A percentile compares a stretch with the other conserved stretches of the same genome.
Conservation (phyloP, 2,329 filamentous ascomycete genomes). For the Colletotrichum brevisporum region DNA sequence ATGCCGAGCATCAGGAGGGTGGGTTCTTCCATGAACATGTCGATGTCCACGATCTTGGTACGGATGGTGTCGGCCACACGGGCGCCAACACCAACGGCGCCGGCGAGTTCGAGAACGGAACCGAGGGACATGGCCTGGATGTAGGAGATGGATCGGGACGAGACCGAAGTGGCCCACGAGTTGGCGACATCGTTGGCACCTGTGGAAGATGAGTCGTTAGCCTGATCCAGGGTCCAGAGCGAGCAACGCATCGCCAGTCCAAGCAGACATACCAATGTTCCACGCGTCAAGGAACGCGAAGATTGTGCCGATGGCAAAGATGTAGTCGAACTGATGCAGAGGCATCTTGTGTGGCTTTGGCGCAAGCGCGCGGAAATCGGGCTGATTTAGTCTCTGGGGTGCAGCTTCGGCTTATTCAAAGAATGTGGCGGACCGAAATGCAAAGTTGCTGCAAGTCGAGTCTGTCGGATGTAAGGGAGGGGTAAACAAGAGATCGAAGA, state of each 20-base stretch:
- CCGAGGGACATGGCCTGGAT: constrained; percentile 62
- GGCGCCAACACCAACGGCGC: constrained; percentile 63
- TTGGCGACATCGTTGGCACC: constrained; percentile 71
- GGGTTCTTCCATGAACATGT: constrained; percentile 55
- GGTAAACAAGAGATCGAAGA: constrained; percentile 17
- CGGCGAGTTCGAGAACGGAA: constrained; percentile 63
- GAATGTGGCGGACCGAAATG: constrained; percentile 11
- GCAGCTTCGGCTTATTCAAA: background rate
- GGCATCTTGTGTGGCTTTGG: constrained; percentile 22
- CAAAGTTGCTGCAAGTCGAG: background rate
- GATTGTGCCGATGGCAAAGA: constrained; percentile 74
- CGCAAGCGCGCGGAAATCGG: background rate
- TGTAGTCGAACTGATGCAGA: constrained; percentile 71
- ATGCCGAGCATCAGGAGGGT: constrained; percentile 59
- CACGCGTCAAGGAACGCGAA: constrained; percentile 77
- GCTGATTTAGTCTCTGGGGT: background rate
- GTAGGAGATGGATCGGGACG: constrained; percentile 70
- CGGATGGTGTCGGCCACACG: constrained; percentile 63
- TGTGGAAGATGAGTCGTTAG: constrained; percentile 6
- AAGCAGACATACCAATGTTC: constrained; percentile 67
- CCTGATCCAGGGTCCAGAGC: background rate
- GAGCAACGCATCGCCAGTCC: accelerated
- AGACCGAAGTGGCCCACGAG: constrained; percentile 73
- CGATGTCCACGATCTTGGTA: constrained; percentile 59
- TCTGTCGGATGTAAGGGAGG: background rate